Conservation (phyloP, 768 basidiomycete genomes). For the Hericium rajendrae region DNA sequence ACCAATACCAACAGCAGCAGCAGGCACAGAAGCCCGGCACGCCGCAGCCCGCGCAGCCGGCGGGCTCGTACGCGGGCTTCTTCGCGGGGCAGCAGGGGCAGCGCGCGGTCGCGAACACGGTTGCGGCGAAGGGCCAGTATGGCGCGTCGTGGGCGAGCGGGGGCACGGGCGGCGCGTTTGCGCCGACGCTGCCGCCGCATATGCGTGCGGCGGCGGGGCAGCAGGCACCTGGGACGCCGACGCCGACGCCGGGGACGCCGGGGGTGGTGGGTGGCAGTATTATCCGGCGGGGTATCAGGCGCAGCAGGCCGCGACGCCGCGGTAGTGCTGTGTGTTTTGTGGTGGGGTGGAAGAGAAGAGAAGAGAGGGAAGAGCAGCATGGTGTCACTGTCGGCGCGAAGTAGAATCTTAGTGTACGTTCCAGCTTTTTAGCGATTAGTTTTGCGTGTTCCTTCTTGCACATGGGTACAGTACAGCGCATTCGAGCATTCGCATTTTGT, state of each 20-base stretch:
- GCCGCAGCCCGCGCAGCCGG: constrained; percentile 30
- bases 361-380: no score
- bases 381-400: no score
- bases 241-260: constrained; percentile 2
- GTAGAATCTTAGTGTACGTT: no score
- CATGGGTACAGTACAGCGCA: no score
- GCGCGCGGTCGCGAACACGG: constrained; percentile 49
- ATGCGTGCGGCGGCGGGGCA: constrained; percentile 20
- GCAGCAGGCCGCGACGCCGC: constrained; percentile 11
- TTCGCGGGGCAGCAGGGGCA: constrained; percentile 24
- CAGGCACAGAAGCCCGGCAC: constrained; percentile 31
- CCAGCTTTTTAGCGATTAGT: no score
- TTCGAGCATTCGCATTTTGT: no score
- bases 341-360: no score
- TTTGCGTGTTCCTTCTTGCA: no score
- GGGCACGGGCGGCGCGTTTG: constrained; percentile 15
- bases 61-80: constrained; percentile 33
- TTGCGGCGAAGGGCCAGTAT: constrained; percentile 22
- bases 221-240: constrained; percentile 14
- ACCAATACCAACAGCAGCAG: constrained; percentile 28
- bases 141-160: constrained; percentile 11
- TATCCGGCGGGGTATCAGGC: constrained; percentile 18
- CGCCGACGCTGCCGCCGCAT: constrained; percentile 34
- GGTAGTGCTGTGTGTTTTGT: neutral
- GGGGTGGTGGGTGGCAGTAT: constrained; percentile 12